Base-by-base conservation (phyloP, 163 green algal genomes). In the Botryococcus braunii region DNA sequence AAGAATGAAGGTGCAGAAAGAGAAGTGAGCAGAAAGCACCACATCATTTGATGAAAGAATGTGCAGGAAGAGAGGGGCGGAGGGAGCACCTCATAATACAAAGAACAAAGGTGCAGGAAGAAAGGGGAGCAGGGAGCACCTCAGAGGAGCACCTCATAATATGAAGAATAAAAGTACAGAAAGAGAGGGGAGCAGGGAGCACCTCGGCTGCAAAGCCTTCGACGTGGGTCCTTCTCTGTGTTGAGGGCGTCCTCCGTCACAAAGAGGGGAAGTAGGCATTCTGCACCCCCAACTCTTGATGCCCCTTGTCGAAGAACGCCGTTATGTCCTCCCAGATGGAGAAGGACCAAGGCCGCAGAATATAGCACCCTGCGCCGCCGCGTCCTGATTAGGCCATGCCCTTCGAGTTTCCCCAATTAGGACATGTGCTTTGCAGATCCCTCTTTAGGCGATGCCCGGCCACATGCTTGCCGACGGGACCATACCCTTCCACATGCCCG, bases 191-290 rank as follows among this genome's bases (percentile, higher is more conserved):
- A 21, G 43, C 25, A 61, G 3, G 37, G 13, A 29, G 59, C 31
- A 69, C 75, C 74, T 87, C 88, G 39, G 88, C 77, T 6, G 89
- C 84, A 77, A 95, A 94, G 31, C 87, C 89, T 73, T 94, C 94
- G 40, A 99, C 89, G 76, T 99, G 94, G 23, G 66, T 98, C 90
- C 86, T 98, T 96, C 86, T 99, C 94, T 37, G 80, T 94, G 66
- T 91, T 96, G 21, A 99, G 86, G 43, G 86, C 86, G 37, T 91
- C 83, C 77, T 97, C 86, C 4, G 93, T 95, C 66, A 99, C 92
- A 80, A 99, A 99, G 41, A 98, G 86, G 23, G 94, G 80, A 99
- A 99, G 86, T 97, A 98, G 31, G 83, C 82, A 77, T 99, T 98
- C 80, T 98, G 80, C 29, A 98, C 92, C 6, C 89, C 93, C 70